Percentiles rank a stretch among this genome's conserved stretches.
Evolutionary conservation across 2,329 filamentous ascomycete species (phyloP).

Genomic region (Curvularia lunata): DNA sequence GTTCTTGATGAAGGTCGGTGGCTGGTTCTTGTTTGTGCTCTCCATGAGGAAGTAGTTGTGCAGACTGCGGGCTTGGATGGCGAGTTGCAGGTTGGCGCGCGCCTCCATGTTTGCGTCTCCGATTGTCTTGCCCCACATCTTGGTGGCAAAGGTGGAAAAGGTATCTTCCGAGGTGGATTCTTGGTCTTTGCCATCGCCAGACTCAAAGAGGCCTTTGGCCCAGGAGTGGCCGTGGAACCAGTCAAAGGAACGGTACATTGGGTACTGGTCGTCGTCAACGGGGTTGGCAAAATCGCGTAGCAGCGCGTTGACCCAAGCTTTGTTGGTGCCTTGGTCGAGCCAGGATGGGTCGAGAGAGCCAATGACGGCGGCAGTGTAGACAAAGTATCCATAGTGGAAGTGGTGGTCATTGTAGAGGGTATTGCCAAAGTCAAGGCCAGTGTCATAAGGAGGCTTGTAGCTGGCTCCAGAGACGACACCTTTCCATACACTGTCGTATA

Average conservation of each 20-base stretch:
- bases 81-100: slow-evolving; percentile 80
- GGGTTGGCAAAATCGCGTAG: slow-evolving; percentile 87
- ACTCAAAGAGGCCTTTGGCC: slow-evolving; percentile 81
- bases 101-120: slow-evolving; percentile 81
- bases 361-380: slow-evolving; percentile 85
- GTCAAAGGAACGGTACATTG: slow-evolving; percentile 76
- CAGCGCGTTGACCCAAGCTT: slow-evolving; percentile 80
- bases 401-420: slow-evolving; percentile 77
- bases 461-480: slow-evolving; percentile 81
- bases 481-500: slow-evolving; percentile 72
- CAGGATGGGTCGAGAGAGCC: slow-evolving; percentile 79
- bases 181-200: slow-evolving; percentile 80
- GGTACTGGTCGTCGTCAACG: slow-evolving; percentile 71
- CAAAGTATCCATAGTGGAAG: slow-evolving; percentile 82
- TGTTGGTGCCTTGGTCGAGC: slow-evolving; percentile 69
- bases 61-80: slow-evolving; percentile 75
- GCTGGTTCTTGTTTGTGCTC: slow-evolving; percentile 73
- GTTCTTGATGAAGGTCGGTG: slow-evolving; percentile 79
- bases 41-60: slow-evolving; percentile 85
- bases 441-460: slow-evolving; percentile 52
- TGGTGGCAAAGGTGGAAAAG: slow-evolving; percentile 85
- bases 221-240: slow-evolving; percentile 94
- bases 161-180: slow-evolving; percentile 93
- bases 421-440: slow-evolving; percentile 87
- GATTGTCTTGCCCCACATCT: slow-evolving; percentile 88